These are phyloP conservation scores for Vachellia collinsii DNA, from an alignment of 306 rosid species.

Conservation along the genomic window DNA sequence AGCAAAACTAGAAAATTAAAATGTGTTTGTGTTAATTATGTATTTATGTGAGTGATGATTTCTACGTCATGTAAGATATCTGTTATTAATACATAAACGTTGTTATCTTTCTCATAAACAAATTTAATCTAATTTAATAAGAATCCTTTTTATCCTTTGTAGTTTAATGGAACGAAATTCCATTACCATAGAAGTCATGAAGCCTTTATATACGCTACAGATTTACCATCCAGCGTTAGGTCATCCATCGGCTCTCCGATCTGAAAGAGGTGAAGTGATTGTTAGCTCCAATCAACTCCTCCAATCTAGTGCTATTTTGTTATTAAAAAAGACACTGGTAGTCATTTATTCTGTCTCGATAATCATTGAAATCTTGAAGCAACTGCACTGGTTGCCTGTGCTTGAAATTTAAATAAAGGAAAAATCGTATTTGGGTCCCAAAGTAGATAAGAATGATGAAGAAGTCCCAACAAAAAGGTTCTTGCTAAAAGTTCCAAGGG, in stretches of 20 bases:
- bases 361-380: background rate
- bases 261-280: no score
- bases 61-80: background rate
- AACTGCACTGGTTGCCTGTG: background rate
- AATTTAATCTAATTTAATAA: background rate
- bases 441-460: no score
- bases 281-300: background rate
- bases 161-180: background rate
- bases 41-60: background rate
- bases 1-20: background rate
- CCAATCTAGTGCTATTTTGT: background rate
- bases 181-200: background rate
- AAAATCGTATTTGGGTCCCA: no score
- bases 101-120: no score
- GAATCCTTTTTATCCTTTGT: background rate
- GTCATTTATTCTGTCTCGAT: background rate
- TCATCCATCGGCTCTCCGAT: no score
- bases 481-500: no score
- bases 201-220: no score
- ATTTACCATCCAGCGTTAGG: no score
- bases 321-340: background rate
- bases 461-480: no score
- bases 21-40: background rate
- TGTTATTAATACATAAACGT: no score
- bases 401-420: background rate